Conservation (phyloP, 177 flowering plant genomes). For the Vitis hybrid region DNA sequence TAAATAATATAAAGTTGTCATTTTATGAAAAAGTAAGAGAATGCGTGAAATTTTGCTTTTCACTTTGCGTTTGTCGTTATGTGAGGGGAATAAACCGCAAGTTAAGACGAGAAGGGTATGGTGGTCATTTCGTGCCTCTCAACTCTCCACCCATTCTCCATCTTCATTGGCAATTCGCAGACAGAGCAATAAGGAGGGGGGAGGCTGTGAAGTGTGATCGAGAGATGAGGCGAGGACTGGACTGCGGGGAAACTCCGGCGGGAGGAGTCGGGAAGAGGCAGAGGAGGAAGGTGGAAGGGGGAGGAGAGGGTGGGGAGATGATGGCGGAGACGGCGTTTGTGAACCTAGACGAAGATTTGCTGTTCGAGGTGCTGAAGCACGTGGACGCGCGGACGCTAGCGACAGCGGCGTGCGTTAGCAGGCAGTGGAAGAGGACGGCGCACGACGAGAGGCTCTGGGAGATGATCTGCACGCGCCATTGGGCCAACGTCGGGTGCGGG, state of each 20-base stretch:
- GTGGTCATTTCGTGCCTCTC: no score
- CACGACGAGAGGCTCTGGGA: slow-evolving; percentile 96
- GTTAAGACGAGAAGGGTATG: no score
- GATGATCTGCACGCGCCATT: slow-evolving; percentile 78
- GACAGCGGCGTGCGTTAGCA: slow-evolving; percentile 72
- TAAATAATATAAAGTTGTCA: no score
- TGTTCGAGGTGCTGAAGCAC: slow-evolving; percentile 82
- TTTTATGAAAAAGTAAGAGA: no score
- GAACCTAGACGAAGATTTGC: slow-evolving; percentile 62
- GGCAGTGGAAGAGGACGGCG: slow-evolving; percentile 73
- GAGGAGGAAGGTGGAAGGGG: slow-evolving; percentile 22
- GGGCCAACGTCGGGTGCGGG: slow-evolving; percentile 56
- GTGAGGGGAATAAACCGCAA: no score
- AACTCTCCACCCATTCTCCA: no score
- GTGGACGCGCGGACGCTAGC: slow-evolving; percentile 78
- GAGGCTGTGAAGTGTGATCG: no score
- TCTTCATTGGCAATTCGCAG: no score
- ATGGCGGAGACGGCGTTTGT: slow-evolving; percentile 20
- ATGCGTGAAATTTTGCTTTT: no score
- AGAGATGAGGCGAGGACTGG: no score
- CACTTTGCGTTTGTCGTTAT: no score
- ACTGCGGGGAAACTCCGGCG: not conserved
- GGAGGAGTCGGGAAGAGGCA: slow-evolving; percentile 16
- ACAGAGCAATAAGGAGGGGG: no score
- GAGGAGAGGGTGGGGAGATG: slow-evolving; percentile 13